phyloP scores from a whole-genome alignment of 345 rosid species.

The Cochlearia excelsa region DNA sequence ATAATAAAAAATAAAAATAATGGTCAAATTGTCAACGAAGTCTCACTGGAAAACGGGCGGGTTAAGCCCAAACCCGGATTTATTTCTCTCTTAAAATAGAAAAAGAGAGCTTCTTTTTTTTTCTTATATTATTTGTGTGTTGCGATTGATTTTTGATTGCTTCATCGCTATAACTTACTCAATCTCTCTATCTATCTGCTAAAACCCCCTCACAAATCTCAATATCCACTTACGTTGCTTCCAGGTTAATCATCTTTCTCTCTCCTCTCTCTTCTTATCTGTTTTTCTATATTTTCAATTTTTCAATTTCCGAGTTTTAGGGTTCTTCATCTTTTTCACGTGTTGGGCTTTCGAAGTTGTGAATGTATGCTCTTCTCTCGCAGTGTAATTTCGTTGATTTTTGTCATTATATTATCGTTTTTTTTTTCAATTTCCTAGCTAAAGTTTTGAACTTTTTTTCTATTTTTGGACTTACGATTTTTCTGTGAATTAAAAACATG shows the following conservation, averaged over 20 bases:
- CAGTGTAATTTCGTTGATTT: background rate
- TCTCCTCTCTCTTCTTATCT: slow-evolving; percentile 6
- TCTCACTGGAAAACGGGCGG: slow-evolving; percentile 14
- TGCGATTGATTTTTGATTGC: background rate
- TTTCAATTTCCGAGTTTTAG: slow-evolving; percentile 25
- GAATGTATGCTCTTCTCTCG: slow-evolving; percentile 20
- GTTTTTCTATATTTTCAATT: background rate
- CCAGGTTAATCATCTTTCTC: slow-evolving; percentile 29
- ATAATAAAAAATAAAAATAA: too few species aligned
- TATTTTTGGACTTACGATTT: background rate
- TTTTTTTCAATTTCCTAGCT: too few species aligned
- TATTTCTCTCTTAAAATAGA: slow-evolving; percentile 1
- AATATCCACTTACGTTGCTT: slow-evolving; percentile 32
- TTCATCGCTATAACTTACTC: slow-evolving; percentile 27
- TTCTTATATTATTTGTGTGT: too few species aligned
- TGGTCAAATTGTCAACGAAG: slow-evolving; percentile 24
- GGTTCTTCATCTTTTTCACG: slow-evolving; percentile 30
- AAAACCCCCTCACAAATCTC: slow-evolving; percentile 20
- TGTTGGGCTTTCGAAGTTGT: slow-evolving; percentile 14
- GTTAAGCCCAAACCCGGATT: slow-evolving; percentile 23
- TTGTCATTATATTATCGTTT: too few species aligned
- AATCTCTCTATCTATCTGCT: slow-evolving; percentile 20
- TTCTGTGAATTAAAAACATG: background rate
- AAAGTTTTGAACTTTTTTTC: too few species aligned
- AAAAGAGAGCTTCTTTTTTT: slow-evolving; percentile 18